A percentile compares a stretch with the other conserved stretches of the same genome.
Conservation (phyloP, 2,329 filamentous ascomycete genomes). For the Ascochyta clinopodiicola region DNA sequence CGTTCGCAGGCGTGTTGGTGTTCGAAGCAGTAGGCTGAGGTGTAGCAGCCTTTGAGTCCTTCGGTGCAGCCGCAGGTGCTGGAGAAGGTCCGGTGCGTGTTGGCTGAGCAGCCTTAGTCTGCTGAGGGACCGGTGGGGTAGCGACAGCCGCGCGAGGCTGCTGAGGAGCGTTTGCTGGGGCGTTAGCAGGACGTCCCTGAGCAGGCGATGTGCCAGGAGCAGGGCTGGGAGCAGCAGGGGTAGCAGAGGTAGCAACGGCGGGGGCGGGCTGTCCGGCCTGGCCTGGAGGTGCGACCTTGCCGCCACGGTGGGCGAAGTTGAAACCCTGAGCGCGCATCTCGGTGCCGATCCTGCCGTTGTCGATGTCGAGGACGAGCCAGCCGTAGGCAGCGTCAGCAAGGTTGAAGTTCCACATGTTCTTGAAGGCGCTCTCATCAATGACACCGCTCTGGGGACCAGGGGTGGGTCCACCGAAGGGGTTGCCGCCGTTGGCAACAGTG, state of each 20-base stretch:
- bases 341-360: conserved; percentile 93
- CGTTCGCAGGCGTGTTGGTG: conserved; percentile 40
- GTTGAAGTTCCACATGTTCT: conserved; percentile 99
- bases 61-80: conserved; percentile 49
- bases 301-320: conserved; percentile 95
- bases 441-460: conserved; percentile 79
- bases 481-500: conserved; percentile 89
- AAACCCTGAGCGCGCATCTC: conserved; percentile 99
- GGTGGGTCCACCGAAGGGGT: conserved; percentile 90
- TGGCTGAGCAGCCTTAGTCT: conserved; percentile 48
- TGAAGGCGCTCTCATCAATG: conserved; percentile 98
- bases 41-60: conserved; percentile 57
- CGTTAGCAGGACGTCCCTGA: conserved; percentile 38
- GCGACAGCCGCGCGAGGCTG: conserved; percentile 41
- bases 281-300: conserved; percentile 63
- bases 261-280: conserved; percentile 49
- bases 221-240: conserved; percentile 51
- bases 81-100: conserved; percentile 51
- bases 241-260: conserved; percentile 40
- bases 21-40: conserved; percentile 52
- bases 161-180: conserved; percentile 44
- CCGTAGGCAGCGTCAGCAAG: conserved; percentile 96
- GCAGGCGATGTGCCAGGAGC: conserved; percentile 47
- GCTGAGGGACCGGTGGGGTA: conserved; percentile 47
- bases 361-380: conserved; percentile 92